A percentile compares a stretch with the other conserved stretches of the same genome.
Evolutionary conservation across 2,329 filamentous ascomycete genomes (phyloP).

Genomic region (Ophiocordyceps sinensis): DNA sequence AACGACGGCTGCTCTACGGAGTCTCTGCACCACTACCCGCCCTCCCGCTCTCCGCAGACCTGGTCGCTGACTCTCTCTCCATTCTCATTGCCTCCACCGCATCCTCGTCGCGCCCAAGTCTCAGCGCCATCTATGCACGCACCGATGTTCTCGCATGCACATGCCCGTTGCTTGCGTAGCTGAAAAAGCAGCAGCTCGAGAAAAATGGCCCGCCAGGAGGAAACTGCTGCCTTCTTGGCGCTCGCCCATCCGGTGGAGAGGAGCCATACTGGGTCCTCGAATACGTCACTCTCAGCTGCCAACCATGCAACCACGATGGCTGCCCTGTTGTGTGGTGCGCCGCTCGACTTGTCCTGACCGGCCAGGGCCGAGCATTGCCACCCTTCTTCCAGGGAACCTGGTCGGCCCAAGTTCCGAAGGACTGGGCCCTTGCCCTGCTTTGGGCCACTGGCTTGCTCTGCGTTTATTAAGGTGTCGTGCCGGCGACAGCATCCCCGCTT

Average conservation of each 20-base stretch:
- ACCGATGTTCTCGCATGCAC: too few species aligned
- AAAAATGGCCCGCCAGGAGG: too few species aligned
- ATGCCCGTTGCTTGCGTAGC: too few species aligned
- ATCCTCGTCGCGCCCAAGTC: too few species aligned
- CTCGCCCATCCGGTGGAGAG: neutral
- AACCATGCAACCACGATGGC: neutral
- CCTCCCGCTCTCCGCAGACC: too few species aligned
- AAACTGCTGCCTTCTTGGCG: too few species aligned
- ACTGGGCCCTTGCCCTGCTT: neutral
- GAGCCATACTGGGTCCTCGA: neutral
- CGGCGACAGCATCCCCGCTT: slow-evolving; percentile 2
- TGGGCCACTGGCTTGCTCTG: slow-evolving; percentile 2
- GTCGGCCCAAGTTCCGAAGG: neutral
- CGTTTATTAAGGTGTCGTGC: slow-evolving; percentile 2
- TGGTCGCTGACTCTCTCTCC: too few species aligned
- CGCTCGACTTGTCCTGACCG: neutral
- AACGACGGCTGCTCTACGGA: too few species aligned
- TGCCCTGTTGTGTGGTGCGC: neutral
- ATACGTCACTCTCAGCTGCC: neutral
- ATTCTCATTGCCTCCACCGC: too few species aligned
- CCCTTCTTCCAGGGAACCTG: neutral
- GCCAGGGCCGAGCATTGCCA: neutral
- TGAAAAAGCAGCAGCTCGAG: too few species aligned
- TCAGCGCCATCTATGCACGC: too few species aligned
- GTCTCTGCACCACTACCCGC: too few species aligned